These are phyloP conservation scores for Chytridium lagenaria DNA, from an alignment of 371 early-diverging fungal species.

Conservation along the genomic window DNA sequence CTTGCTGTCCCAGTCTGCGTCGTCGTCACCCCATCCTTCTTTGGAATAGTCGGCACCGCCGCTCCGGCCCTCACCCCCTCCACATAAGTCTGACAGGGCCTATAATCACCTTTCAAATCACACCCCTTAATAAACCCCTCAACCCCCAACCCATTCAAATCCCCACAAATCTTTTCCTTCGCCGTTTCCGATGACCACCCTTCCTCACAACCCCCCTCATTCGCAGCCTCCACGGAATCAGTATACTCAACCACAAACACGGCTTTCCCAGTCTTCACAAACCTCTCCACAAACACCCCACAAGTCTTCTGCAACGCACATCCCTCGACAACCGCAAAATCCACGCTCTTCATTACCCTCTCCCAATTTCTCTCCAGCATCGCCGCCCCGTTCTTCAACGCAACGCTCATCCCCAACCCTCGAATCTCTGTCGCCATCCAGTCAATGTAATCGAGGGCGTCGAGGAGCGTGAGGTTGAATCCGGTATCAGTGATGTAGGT, in stretches of 20 bases:
- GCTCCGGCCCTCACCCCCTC: conserved; percentile 8
- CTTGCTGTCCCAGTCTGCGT: too few species aligned
- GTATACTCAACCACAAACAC: conserved; percentile 15
- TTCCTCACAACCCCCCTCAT: neutral
- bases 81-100: conserved; percentile 17
- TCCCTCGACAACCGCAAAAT: conserved; percentile 3
- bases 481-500: neutral
- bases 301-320: neutral
- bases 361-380: neutral
- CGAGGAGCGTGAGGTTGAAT: neutral
- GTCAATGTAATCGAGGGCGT: neutral
- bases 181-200: neutral
- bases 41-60: too few species aligned
- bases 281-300: neutral
- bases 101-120: conserved; percentile 8
- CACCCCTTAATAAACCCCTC: conserved; percentile 13
- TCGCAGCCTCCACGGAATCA: too few species aligned
- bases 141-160: neutral
- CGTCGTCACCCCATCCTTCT: too few species aligned
- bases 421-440: conserved; percentile 1
- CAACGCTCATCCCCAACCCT: conserved; percentile 1
- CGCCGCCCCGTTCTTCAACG: neutral
- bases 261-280: neutral
- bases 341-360: neutral
- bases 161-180: neutral